Conservation (phyloP, 768 basidiomycete genomes). For the Kwoniella bestiolae region DNA sequence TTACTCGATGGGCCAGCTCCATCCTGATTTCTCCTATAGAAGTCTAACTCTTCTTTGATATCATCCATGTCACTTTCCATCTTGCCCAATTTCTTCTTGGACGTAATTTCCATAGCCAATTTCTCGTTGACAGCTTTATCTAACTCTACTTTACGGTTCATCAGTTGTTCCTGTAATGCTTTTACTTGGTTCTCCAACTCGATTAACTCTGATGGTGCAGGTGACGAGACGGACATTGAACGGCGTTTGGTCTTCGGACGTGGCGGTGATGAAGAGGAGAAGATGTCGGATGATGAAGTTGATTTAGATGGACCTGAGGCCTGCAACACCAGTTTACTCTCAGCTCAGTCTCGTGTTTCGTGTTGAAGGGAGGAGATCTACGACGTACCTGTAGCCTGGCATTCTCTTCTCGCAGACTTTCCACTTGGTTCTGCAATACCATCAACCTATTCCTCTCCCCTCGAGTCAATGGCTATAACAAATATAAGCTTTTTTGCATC, state of each 20-base stretch:
- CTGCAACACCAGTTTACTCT: too few species aligned
- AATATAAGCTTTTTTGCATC: neutral
- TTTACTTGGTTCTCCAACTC: conserved; percentile 39
- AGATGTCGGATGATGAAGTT: neutral
- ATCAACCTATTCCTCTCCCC: conserved; percentile 32
- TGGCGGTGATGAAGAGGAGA: conserved; percentile 18
- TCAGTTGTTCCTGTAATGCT: conserved; percentile 39
- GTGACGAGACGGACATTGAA: conserved; percentile 30
- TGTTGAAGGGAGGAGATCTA: too few species aligned
- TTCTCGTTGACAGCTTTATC: conserved; percentile 56
- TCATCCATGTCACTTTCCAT: conserved; percentile 48
- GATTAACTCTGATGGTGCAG: conserved; percentile 21
- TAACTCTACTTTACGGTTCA: conserved; percentile 33
- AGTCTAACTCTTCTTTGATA: conserved; percentile 51
- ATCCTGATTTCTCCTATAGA: conserved; percentile 26
- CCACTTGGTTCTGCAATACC: conserved; percentile 37
- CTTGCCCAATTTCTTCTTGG: conserved; percentile 44
- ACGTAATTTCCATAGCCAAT: conserved; percentile 44
- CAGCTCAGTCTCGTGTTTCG: too few species aligned
- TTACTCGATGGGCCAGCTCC: conserved; percentile 18
- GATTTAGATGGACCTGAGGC: conserved; percentile 7
- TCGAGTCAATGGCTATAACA: conserved; percentile 20
- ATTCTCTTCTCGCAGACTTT: conserved; percentile 41
- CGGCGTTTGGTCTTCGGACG: conserved; percentile 29
- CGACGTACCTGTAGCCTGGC: conserved; percentile 18